A percentile compares a stretch with the other conserved stretches of the same genome.
These are phyloP conservation scores for Sporothrix mexicana DNA, from an alignment of 2,329 filamentous ascomycete species.

Conservation along the genomic window DNA sequence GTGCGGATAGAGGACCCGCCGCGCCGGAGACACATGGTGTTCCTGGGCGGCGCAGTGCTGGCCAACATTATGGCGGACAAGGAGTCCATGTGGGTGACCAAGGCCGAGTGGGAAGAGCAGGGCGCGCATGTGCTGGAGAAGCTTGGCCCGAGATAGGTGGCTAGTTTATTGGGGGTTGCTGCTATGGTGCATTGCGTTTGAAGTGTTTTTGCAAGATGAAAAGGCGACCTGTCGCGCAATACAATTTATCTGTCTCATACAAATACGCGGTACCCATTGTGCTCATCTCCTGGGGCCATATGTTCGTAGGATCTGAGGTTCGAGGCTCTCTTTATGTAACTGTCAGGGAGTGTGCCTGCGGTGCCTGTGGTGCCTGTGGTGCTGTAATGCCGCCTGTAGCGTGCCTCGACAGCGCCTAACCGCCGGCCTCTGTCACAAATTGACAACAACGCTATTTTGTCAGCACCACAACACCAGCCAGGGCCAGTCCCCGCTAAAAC, in stretches of 20 bases:
- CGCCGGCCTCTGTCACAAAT: not conserved
- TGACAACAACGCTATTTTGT: conserved; percentile 15
- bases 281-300: not conserved
- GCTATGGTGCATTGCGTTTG: not conserved
- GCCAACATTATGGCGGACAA: conserved; percentile 99
- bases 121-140: conserved; percentile 86
- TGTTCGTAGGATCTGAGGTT: not conserved
- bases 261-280: not conserved
- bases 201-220: conserved; percentile 20
- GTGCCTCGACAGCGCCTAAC: too few relatives aligned
- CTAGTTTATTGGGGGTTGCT: too few relatives aligned
- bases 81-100: conserved; percentile 98
- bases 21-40: conserved; percentile 96
- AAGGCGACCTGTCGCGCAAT: conserved; percentile 23
- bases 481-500: not conserved
- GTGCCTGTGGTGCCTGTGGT: not conserved
- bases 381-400: not conserved
- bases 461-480: not conserved
- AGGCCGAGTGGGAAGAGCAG: conserved; percentile 96
- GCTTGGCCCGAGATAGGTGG: conserved; percentile 79
- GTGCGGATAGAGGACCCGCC: conserved; percentile 98
- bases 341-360: not conserved
- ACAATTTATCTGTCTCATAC: not conserved
- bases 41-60: conserved; percentile 92
- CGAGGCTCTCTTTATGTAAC: too few relatives aligned